Evolutionary conservation across 441 rosid species (phyloP), one percentile per base, ranked within the genome.

Genomic region (Capsella rubella): DNA sequence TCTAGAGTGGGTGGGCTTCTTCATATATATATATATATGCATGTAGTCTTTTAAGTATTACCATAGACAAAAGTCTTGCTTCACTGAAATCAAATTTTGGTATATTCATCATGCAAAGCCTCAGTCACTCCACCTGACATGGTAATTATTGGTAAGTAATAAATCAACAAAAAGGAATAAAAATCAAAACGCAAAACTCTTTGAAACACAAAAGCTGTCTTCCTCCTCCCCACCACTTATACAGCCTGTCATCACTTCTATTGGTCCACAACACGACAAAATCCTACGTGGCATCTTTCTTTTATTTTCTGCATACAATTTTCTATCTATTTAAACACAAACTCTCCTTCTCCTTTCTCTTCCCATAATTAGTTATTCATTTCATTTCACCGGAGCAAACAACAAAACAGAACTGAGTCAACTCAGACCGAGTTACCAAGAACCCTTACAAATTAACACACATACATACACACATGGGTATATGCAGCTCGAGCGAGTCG

Each of bases 401-500:
- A 21, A 1, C 25, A 9, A 37, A 37, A 69, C 0, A 73, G 59
- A 73, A 73, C 65, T 18, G 72, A 56, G 65, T 67, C 65, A 56
- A 35, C 64, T 56, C 71, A 10, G 32, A 11, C 2, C 54, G 47
- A 71, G 59, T 55, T n/a, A 58, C 6, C 29, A 70, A 28, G 67
- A 66, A 49, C 21, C 16, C 0, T 32, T 32, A 32, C 8, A 6
- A 21, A 69, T 11, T 42, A 37, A 39, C 43, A 31, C 43, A 46
- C 21, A 18, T 4, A 37, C 6, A 52, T 61, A 27, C 37, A 8
- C 10, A 64, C 8, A 91, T 91, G 97, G 97, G 97, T 37, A 86
- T 85, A 31, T 89, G 95, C 77, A 87, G 79, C 78, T 91, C 97
- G 1, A 82, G 84, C 56, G 89, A 91, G 53, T 84, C 93, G 4